phyloP scores from a whole-genome alignment of 164 flowering plant genomes.

The Piper betle region DNA sequence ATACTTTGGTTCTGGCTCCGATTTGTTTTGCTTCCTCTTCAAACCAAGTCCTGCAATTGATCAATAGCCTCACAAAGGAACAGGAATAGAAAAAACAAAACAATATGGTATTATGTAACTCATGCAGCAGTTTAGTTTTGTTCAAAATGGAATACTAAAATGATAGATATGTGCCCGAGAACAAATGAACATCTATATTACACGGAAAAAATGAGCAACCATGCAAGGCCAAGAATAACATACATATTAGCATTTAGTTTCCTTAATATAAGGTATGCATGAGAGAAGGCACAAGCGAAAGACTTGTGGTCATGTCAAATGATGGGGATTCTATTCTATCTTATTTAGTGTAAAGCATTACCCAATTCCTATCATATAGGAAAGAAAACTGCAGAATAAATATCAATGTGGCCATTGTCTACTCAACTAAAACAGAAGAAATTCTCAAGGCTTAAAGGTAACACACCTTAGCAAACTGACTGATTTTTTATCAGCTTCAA shows the following conservation, averaged over 20 bases:
- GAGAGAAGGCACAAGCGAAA: too few species aligned
- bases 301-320: neutral
- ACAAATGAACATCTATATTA: too few species aligned
- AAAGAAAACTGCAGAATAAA: neutral
- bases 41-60: constrained; percentile 65
- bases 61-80: neutral
- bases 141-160: neutral
- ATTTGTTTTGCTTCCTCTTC: constrained; percentile 85
- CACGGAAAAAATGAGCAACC: too few species aligned
- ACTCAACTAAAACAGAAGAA: neutral
- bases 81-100: neutral
- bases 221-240: too few species aligned
- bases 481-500: constrained; percentile 84
- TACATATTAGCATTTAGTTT: too few species aligned
- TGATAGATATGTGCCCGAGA: neutral
- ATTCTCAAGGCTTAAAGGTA: neutral
- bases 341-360: neutral
- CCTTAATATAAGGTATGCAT: too few species aligned
- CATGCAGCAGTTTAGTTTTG: neutral
- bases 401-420: neutral
- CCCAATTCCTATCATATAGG: neutral
- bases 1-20: constrained; percentile 74
- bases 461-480: constrained; percentile 67
- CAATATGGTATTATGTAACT: neutral
- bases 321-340: neutral